A percentile compares a stretch with the other conserved stretches of the same genome.
phyloP scores from a whole-genome alignment of 306 rosid species.

The Quercus glauca region DNA sequence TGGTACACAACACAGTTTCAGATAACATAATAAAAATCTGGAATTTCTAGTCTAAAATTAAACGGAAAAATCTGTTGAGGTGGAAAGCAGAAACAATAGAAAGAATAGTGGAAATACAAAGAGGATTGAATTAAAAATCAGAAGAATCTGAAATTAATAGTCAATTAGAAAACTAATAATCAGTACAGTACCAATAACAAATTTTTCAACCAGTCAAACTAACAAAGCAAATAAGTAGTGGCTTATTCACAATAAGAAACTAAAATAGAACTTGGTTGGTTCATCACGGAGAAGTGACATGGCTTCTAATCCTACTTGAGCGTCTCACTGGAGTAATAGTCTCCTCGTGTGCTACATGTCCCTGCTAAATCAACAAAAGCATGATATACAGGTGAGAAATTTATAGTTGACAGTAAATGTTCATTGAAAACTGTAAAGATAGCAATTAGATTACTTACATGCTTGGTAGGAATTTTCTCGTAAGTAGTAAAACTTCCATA shows the following conservation, averaged over 20 bases:
- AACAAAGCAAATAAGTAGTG: background rate
- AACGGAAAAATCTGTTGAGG: too few relatives aligned
- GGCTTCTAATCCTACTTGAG: conserved; percentile 63
- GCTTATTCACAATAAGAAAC: background rate
- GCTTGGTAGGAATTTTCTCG: conserved; percentile 55
- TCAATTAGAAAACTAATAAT: background rate
- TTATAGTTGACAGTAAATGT: background rate
- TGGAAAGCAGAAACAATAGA: too few relatives aligned
- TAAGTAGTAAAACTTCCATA: conserved; percentile 84
- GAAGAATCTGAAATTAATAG: background rate
- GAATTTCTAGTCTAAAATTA: too few relatives aligned
- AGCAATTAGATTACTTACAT: conserved; percentile 30
- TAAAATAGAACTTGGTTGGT: background rate
- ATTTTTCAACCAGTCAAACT: background rate
- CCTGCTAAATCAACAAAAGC: conserved; percentile 35
- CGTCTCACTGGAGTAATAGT: conserved; percentile 80
- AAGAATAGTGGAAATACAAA: background rate
- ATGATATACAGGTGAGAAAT: background rate
- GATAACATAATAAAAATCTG: too few relatives aligned
- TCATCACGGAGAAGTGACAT: conserved; percentile 49
- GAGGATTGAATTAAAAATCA: background rate
- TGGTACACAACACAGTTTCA: too few relatives aligned
- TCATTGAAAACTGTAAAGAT: background rate
- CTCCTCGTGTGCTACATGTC: conserved; percentile 46
- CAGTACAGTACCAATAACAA: background rate